Percentiles rank a stretch among this genome's conserved stretches.
Evolutionary conservation across 495 filamentous ascomycete species (phyloP).

Genomic region (Articulospora tetracladia): DNA sequence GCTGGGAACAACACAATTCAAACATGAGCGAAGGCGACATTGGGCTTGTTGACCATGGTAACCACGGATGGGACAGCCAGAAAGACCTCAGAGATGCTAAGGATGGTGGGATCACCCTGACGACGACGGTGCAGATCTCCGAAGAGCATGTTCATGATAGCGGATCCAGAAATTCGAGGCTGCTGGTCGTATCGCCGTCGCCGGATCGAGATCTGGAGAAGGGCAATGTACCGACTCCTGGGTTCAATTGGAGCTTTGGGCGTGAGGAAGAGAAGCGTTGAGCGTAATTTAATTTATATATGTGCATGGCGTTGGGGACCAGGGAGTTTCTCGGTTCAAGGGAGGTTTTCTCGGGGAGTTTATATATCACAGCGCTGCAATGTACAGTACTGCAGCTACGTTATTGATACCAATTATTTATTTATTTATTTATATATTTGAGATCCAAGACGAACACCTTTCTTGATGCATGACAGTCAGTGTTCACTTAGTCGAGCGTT

Average conservation of each 20-base stretch:
- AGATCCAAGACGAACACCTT: too few species aligned
- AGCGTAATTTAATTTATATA: too few species aligned
- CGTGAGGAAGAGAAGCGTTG: not conserved
- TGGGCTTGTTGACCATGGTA: not conserved
- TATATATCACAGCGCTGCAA: too few species aligned
- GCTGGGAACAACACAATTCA: constrained; percentile 6
- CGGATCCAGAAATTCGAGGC: not conserved
- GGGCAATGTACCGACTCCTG: not conserved
- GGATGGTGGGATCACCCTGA: constrained; percentile 9
- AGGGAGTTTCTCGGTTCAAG: too few species aligned
- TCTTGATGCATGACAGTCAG: too few species aligned
- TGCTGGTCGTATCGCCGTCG: not conserved
- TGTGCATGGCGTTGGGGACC: too few species aligned
- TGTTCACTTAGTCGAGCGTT: too few species aligned
- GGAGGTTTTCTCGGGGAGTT: too few species aligned
- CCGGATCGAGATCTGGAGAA: constrained; percentile 3
- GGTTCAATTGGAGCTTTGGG: not conserved
- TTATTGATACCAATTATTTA: too few species aligned
- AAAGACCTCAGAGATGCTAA: not conserved
- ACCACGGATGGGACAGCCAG: not conserved
- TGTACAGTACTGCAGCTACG: too few species aligned
- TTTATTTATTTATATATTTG: too few species aligned
- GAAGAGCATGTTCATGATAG: constrained; percentile 12
- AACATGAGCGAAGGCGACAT: not conserved
- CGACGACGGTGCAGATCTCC: constrained; percentile 11